Evolutionary conservation across 1,284 basidiomycete species (phyloP), one percentile per base, ranked within the genome.

Genomic region (Cutaneotrichosporon arboriforme): DNA sequence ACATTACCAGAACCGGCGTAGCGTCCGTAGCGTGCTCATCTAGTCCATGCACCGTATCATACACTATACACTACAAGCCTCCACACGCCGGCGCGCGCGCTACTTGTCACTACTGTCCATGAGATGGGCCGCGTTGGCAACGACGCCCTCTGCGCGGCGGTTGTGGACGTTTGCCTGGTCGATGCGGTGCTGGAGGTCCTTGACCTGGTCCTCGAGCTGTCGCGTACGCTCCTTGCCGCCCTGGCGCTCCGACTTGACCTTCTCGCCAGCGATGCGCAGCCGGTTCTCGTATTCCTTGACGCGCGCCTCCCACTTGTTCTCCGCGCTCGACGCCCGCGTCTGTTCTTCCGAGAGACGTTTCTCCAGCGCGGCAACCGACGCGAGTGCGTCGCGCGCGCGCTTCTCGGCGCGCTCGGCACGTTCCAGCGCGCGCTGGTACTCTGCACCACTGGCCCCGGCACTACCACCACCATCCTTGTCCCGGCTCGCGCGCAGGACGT

Each of bases 161-260:
- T 70, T 72, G 42, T 69, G 61, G 43, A 55, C 63, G 49, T 59
- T 59, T 21, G 65, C 63, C n/a, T 62, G 53, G 13, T 67, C 62
- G 12, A 75, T 55, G 50, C 73, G 73, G 18, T 60, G 61, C 59
- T 73, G 69, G 23, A 75, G 56, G n/a, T 72, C 70, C 71, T 66
- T 58, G 47, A 76, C 69, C 50, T 74, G 74, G 20, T 59, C 62
- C 46, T 76, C 72, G 40, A 81, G 61, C 62, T 80, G 78, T 13
- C 64, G 58, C 2, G 80, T 79, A 17, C 80, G 60, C 76, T 98
- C 94, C 77, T 97, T 97, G 36, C 87, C 85, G 4, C 94, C 94
- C 67, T 97, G 92, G 59, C 89, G 80, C 77, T 97, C 94, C 41
- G 91, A 80, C 81, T 97, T 98, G 62, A 93, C 84, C 72, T 86